Conservation (phyloP, 179 eudicot genomes). For the Corrigiola litoralis region DNA sequence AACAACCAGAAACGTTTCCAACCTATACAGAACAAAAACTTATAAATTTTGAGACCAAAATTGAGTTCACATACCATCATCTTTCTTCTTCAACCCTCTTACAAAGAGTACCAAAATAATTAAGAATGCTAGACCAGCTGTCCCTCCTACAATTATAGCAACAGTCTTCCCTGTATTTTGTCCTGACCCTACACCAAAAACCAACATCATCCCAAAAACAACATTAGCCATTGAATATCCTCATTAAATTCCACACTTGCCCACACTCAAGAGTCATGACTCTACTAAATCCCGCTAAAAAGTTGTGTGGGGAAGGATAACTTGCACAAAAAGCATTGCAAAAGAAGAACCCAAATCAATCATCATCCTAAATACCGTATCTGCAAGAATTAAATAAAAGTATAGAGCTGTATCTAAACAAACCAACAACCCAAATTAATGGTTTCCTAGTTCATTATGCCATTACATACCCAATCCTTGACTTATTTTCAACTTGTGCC, state of each 20-base stretch:
- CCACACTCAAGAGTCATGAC: neutral
- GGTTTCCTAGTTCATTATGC: constrained; percentile 1
- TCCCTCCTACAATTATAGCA: constrained; percentile 91
- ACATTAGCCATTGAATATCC: neutral
- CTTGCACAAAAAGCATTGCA: constrained; percentile 31
- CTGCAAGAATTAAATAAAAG: neutral
- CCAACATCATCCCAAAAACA: constrained; percentile 20
- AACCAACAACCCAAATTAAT: neutral
- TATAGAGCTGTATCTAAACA: neutral
- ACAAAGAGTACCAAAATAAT: constrained; percentile 60
- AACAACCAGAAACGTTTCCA: neutral
- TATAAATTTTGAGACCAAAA: too few relatives aligned
- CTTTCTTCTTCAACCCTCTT: constrained; percentile 67
- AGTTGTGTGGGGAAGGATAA: constrained; percentile 16
- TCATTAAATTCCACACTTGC: constrained; percentile 11
- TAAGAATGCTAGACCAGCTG: constrained; percentile 77
- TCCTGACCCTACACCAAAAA: constrained; percentile 45
- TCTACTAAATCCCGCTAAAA: constrained; percentile 9
- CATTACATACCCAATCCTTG: neutral
- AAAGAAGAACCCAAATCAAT: neutral
- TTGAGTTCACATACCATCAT: constrained; percentile 55
- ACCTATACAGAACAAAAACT: neutral
- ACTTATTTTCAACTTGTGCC: neutral
- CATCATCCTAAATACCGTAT: constrained; percentile 6
- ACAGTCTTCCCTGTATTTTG: constrained; percentile 76